phyloP scores from a whole-genome alignment of 73 alveolate species.

The Uronychia binucleata region DNA sequence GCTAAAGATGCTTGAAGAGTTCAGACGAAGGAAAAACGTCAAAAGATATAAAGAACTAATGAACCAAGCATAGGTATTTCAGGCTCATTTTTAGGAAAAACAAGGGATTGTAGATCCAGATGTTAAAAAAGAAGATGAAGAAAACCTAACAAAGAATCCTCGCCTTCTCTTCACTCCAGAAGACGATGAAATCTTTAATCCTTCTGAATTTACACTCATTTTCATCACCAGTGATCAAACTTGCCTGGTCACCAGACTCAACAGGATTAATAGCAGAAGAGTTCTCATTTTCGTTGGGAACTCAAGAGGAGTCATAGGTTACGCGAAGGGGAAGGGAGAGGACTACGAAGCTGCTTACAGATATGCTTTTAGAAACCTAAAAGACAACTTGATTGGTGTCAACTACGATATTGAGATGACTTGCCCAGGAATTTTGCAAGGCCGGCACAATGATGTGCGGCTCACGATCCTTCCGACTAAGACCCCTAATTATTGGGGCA shows the following conservation, averaged over 20 bases:
- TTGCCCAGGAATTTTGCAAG: conserved; percentile 43
- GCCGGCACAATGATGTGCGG: conserved; percentile 69
- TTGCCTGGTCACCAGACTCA: conserved; percentile 73
- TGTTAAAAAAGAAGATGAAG: not conserved
- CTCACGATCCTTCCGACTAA: conserved; percentile 65
- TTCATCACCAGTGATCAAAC: conserved; percentile 71
- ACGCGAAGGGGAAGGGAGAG: conserved; percentile 82
- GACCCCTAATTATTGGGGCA: conserved; percentile 83
- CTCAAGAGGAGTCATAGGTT: conserved; percentile 73
- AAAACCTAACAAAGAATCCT: not conserved
- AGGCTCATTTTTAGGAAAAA: too few species aligned
- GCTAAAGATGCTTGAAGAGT: conserved; percentile 69
- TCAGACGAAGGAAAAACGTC: conserved; percentile 65
- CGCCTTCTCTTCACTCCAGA: conserved; percentile 27
- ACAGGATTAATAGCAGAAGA: conserved; percentile 78
- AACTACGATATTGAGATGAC: conserved; percentile 55
- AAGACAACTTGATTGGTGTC: conserved; percentile 57
- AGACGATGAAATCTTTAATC: conserved; percentile 31
- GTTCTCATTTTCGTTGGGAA: conserved; percentile 76
- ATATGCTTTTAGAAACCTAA: conserved; percentile 59
- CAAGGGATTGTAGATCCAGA: too few species aligned
- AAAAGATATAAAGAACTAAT: conserved; percentile 17
- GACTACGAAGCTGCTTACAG: conserved; percentile 79
- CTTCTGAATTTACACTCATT: conserved; percentile 58
- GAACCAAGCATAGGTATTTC: not conserved